Evolutionary conservation across 768 basidiomycete species (phyloP).

Genomic region (Daedalea quercina): DNA sequence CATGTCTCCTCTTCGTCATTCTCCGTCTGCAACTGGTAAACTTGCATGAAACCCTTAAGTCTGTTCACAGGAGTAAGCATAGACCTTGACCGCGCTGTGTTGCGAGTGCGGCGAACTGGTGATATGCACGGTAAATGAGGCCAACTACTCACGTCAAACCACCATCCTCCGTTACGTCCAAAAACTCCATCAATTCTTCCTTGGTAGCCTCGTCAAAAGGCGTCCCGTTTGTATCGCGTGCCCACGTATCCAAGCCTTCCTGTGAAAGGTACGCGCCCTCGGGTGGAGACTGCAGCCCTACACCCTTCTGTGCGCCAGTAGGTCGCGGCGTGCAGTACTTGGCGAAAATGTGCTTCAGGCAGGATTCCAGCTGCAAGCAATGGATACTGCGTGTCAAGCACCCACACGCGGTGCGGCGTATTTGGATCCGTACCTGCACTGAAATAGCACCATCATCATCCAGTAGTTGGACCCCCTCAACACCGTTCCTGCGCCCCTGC

Average conservation of each 20-base stretch:
- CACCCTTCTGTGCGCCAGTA: constrained; percentile 11
- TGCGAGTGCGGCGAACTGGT: too few species aligned
- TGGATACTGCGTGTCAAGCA: neutral
- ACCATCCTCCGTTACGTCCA: constrained; percentile 69
- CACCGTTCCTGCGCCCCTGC: constrained; percentile 50
- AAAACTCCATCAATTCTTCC: constrained; percentile 67
- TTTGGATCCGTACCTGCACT: constrained; percentile 38
- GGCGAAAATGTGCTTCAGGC: constrained; percentile 70
- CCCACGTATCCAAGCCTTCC: constrained; percentile 68
- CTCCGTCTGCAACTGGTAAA: constrained; percentile 82
- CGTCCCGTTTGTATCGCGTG: constrained; percentile 74
- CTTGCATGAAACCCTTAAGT: constrained; percentile 74
- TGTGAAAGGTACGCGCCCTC: constrained; percentile 50
- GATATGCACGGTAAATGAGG: neutral
- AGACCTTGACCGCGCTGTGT: too few species aligned
- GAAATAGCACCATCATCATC: constrained; percentile 69
- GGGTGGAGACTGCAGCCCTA: constrained; percentile 18
- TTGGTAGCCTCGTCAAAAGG: constrained; percentile 75
- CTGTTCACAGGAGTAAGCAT: constrained; percentile 26
- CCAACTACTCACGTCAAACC: constrained; percentile 55
- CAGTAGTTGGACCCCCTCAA: constrained; percentile 47
- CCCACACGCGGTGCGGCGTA: neutral
- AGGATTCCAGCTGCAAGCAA: constrained; percentile 49
- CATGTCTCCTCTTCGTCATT: constrained; percentile 83
- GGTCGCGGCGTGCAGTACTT: constrained; percentile 60